phyloP scores from a whole-genome alignment of 2,329 filamentous ascomycete species.

The Monosporascus sp. region DNA sequence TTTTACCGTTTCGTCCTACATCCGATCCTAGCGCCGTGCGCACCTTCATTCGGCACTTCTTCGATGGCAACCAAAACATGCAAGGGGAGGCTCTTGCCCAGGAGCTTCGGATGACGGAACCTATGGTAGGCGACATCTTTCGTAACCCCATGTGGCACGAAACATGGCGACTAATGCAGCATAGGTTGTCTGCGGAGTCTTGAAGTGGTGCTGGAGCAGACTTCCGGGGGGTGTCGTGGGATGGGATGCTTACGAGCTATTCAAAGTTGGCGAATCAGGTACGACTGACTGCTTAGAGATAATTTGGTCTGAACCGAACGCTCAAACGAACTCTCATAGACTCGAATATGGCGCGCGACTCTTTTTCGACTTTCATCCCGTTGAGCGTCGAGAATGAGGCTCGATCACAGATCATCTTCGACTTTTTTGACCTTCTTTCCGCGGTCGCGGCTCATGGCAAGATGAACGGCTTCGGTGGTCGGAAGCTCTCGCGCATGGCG shows the following conservation, averaged over 20 bases:
- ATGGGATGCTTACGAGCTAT: constrained; percentile 96
- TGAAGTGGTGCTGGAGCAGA: constrained; percentile 98
- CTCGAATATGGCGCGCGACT: constrained; percentile 84
- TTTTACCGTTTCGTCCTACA: constrained; percentile 89
- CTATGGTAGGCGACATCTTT: constrained; percentile 62
- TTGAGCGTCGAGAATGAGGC: constrained; percentile 85
- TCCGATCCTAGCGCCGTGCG: constrained; percentile 89
- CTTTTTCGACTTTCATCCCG: constrained; percentile 94
- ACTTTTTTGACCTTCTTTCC: constrained; percentile 91
- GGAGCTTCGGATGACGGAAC: constrained; percentile 87
- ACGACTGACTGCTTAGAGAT: constrained; percentile 21
- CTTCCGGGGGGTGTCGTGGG: constrained; percentile 86
- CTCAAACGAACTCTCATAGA: constrained; percentile 47
- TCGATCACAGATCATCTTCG: constrained; percentile 83
- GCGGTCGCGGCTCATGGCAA: constrained; percentile 92
- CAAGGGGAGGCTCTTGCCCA: constrained; percentile 69
- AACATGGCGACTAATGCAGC: constrained; percentile 17
- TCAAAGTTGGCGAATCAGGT: constrained; percentile 92
- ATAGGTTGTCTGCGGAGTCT: constrained; percentile 84
- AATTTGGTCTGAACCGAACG: background rate
- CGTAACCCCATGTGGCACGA: constrained; percentile 6
- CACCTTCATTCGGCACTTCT: constrained; percentile 90
- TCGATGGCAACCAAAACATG: constrained; percentile 62
- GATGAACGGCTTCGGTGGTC: constrained; percentile 83
- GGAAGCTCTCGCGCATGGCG: constrained; percentile 90